Conservation (phyloP, 352 stramenopile species). For the Phytophthora sp. region DNA sequence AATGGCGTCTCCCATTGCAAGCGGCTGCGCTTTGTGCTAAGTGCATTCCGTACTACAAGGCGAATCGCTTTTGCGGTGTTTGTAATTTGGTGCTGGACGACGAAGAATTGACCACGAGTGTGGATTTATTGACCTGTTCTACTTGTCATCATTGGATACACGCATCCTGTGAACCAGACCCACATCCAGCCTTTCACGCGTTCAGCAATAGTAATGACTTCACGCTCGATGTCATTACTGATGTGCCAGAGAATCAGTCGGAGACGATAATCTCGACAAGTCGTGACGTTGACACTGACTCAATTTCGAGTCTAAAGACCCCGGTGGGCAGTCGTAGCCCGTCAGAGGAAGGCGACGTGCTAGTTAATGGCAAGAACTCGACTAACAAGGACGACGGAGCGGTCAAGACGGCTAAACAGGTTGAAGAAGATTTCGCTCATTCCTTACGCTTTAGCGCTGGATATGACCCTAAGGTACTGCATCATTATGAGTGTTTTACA, state of each 20-base stretch:
- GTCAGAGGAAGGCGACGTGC: slow-evolving; percentile 30
- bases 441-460: slow-evolving; percentile 60
- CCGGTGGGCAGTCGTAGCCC: slow-evolving; percentile 26
- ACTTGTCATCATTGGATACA: slow-evolving; percentile 86
- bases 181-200: slow-evolving; percentile 60
- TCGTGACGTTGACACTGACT: slow-evolving; percentile 20
- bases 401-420: slow-evolving; percentile 53
- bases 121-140: slow-evolving; percentile 70
- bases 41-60: slow-evolving; percentile 70
- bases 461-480: slow-evolving; percentile 72
- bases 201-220: slow-evolving; percentile 45
- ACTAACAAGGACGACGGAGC: slow-evolving; percentile 31
- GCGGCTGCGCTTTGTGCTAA: slow-evolving; percentile 65
- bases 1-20: slow-evolving; percentile 72
- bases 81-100: slow-evolving; percentile 64
- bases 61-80: slow-evolving; percentile 76
- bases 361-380: slow-evolving; percentile 15
- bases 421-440: slow-evolving; percentile 72
- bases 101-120: slow-evolving; percentile 46
- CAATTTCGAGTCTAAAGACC: slow-evolving; percentile 23
- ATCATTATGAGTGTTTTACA: slow-evolving; percentile 88
- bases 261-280: neutral
- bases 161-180: slow-evolving; percentile 77
- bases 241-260: slow-evolving; percentile 31
- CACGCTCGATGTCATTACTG: slow-evolving; percentile 54